Conservation (phyloP, 2,329 filamentous ascomycete genomes). For the Colletotrichum limetticola region DNA sequence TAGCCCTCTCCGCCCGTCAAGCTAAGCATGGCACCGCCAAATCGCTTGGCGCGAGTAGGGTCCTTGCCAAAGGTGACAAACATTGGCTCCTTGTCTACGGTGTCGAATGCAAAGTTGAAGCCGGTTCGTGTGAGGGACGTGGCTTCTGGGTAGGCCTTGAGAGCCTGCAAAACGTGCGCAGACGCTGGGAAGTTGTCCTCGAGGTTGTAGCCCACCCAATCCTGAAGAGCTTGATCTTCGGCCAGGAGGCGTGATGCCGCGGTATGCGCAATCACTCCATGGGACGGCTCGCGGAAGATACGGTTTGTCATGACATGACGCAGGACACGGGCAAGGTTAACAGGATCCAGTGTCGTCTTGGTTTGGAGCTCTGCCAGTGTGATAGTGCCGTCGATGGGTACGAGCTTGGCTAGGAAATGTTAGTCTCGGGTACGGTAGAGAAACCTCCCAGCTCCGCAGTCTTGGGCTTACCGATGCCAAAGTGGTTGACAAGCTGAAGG, state of each 20-base stretch:
- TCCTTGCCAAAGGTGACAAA: constrained; percentile 64
- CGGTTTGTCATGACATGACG: constrained; percentile 68
- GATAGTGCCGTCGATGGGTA: constrained; percentile 58
- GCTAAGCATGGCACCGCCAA: constrained; percentile 65
- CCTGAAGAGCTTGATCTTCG: constrained; percentile 57
- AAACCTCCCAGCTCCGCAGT: neutral
- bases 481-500: constrained; percentile 61
- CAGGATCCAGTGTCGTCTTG: constrained; percentile 57
- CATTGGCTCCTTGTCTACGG: constrained; percentile 62
- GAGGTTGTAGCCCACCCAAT: constrained; percentile 66
- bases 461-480: constrained; percentile 54
- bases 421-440: neutral
- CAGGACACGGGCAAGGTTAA: constrained; percentile 62
- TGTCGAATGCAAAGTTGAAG: constrained; percentile 62
- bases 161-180: constrained; percentile 56
- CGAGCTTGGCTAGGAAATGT: constrained; percentile 55
- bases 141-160: constrained; percentile 58
- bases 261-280: constrained; percentile 65
- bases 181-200: constrained; percentile 65
- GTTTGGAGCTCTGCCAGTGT: constrained; percentile 56
- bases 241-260: constrained; percentile 63
- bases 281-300: constrained; percentile 63
- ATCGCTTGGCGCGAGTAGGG: constrained; percentile 57
- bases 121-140: constrained; percentile 59
- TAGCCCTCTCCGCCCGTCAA: constrained; percentile 67